Conservation (phyloP, 148 eudicot species). For the Limonium bicolor region DNA sequence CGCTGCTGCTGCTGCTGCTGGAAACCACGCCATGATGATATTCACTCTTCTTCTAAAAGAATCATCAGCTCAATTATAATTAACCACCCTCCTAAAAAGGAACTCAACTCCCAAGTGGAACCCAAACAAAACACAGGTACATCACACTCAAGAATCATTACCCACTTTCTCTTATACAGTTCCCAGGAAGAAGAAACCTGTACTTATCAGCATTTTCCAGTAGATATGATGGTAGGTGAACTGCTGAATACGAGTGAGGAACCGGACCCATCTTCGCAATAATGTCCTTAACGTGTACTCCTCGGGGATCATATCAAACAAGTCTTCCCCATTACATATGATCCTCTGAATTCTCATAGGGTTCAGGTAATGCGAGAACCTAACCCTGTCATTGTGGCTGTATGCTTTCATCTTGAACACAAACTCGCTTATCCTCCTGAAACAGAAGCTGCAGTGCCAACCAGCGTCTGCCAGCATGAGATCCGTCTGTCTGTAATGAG, state of each 20-base stretch:
- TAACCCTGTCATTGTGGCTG: neutral
- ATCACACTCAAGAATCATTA: too few species aligned
- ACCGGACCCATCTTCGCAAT: neutral
- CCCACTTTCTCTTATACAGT: slow-evolving; percentile 3
- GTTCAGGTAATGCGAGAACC: neutral
- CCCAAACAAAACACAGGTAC: too few species aligned
- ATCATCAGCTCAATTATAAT: too few species aligned
- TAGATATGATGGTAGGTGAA: neutral
- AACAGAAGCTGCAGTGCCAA: slow-evolving; percentile 9
- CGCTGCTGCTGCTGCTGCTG: too few species aligned
- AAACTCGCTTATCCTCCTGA: neutral
- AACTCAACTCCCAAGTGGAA: too few species aligned
- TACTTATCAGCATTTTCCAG: neutral
- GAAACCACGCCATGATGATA: too few species aligned
- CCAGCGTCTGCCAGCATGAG: slow-evolving; percentile 1
- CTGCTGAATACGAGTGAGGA: slow-evolving; percentile 1
- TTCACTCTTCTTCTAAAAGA: too few species aligned
- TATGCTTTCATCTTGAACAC: slow-evolving; percentile 2
- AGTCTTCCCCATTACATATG: neutral
- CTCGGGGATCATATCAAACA: neutral
- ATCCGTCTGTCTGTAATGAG: slow-evolving; percentile 2
- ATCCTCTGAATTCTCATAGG: neutral
- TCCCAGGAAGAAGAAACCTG: slow-evolving; percentile 3
- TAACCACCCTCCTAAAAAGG: too few species aligned
- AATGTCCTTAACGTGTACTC: neutral